These are phyloP conservation scores for Aspergillus coremiiformis DNA, from an alignment of 495 filamentous ascomycete species.

Conservation along the genomic window DNA sequence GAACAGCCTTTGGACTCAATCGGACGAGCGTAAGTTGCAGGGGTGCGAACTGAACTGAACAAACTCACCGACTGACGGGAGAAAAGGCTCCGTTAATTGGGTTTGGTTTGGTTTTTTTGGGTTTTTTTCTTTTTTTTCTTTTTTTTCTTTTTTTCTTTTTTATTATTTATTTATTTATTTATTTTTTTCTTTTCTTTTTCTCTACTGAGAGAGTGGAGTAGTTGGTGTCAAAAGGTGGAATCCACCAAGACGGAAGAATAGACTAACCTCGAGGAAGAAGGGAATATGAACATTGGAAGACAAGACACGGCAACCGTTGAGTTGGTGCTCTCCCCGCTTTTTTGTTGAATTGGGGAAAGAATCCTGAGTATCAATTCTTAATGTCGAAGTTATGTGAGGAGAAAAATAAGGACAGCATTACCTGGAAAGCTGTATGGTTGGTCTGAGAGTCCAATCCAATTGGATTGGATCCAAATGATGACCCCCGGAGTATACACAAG, in stretches of 20 bases:
- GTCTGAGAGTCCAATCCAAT: slow-evolving; percentile 8
- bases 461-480: too few relatives aligned
- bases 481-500: neutral
- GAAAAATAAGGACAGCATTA: neutral
- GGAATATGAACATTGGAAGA: neutral
- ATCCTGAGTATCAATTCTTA: neutral
- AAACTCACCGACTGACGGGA: slow-evolving; percentile 19
- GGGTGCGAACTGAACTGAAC: slow-evolving; percentile 8
- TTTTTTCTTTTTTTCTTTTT: slow-evolving; percentile 4
- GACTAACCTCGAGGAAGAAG: neutral
- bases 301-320: neutral
- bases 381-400: too few relatives aligned
- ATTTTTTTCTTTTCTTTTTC: neutral
- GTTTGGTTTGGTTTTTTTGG: slow-evolving; percentile 8
- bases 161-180: neutral
- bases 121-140: slow-evolving; percentile 8
- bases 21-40: slow-evolving; percentile 14
- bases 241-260: neutral
- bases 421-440: slow-evolving; percentile 5
- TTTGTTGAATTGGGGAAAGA: neutral
- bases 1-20: too few relatives aligned
- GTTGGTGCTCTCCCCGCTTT: too few relatives aligned
- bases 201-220: neutral
- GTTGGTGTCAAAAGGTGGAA: neutral
- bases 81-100: slow-evolving; percentile 19